A percentile compares a stretch with the other conserved stretches of the same genome.
Conservation (phyloP, 1,284 basidiomycete genomes). For the Sanghuangporus sanghuang region DNA sequence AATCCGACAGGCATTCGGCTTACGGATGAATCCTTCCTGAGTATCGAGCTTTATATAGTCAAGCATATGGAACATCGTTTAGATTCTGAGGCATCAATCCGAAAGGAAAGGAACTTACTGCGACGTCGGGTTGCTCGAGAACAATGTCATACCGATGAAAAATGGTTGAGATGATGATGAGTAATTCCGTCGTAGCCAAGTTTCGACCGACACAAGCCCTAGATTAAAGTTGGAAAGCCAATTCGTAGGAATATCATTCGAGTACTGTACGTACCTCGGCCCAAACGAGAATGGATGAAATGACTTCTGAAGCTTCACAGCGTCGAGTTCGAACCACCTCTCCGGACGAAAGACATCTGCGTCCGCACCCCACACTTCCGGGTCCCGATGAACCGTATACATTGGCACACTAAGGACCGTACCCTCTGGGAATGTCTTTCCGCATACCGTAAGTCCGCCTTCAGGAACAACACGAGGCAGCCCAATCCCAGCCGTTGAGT, state of each 20-base stretch:
- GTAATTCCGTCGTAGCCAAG: conserved; percentile 68
- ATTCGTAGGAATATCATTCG: neutral
- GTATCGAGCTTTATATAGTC: conserved; percentile 47
- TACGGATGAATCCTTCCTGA: conserved; percentile 74
- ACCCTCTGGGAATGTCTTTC: conserved; percentile 62
- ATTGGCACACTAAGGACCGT: conserved; percentile 71
- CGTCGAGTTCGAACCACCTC: conserved; percentile 72
- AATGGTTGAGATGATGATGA: conserved; percentile 70
- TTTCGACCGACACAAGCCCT: conserved; percentile 72
- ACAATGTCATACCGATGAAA: conserved; percentile 69
- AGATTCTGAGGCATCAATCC: too few species aligned
- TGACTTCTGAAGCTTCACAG: conserved; percentile 53
- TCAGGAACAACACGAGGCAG: conserved; percentile 74
- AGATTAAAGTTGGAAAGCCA: neutral
- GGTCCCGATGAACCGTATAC: conserved; percentile 75
- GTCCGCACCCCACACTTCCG: conserved; percentile 71
- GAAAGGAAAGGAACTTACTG: conserved; percentile 39
- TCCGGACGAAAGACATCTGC: conserved; percentile 72
- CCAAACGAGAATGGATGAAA: conserved; percentile 76
- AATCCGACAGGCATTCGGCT: conserved; percentile 61
- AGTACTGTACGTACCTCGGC: conserved; percentile 29
- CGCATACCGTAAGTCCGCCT: conserved; percentile 58
- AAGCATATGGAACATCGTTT: too few species aligned
- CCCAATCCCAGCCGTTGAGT: conserved; percentile 78
- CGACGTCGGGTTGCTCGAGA: conserved; percentile 49